Base-by-base conservation (phyloP, 495 filamentous ascomycete species). In the Amphirosellinia nigrospora region DNA sequence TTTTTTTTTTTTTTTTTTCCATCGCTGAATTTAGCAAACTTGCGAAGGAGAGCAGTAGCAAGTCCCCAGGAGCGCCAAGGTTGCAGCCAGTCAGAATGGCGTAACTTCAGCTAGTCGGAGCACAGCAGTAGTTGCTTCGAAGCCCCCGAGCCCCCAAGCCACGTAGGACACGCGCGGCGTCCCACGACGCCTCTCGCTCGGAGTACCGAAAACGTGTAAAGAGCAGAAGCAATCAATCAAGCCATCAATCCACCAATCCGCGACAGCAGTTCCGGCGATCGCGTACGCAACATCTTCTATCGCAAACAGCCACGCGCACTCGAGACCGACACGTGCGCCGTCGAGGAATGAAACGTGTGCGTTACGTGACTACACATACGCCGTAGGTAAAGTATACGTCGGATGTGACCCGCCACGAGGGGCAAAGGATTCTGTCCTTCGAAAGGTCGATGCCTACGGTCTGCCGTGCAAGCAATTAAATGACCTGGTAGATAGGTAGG, bases 151-250 rank as follows among this genome's bases (percentile, higher is more conserved):
- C 41, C 45, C 19, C n/a, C n/a, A n/a, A n/a, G 43, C 61, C 43
- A 64, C 61, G 61, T 64, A 64, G 26, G 39, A 30, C 38, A 45
- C 23, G 60, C 60, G 60, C 60, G 60, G 60, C 60, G 60, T 63
- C 60, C 32, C 32, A 58, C 55, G 16, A 36, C 28, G 21, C 3
- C 55, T 9, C n/a, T n/a, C n/a, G n/a, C n/a, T 28, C 32, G n/a
- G 7, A 16, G 30, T 48, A 7, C 9, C 3, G 16, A n/a, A 58
- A 36, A 36, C 28, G 55, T 34, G 30, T 58, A 13, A 13, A 4
- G 21, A 36, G 55, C 55, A 34, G 32, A 58, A 36, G 30, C 55
- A 58, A 21, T 36, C 55, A 34, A 36, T 21, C 8, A 26, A n/a
- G n/a, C n/a, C n/a, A 23, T 13, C 55, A 53, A 30, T 16, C 28